Percentiles rank a stretch among this genome's conserved stretches.
These are phyloP conservation scores for Arthrobotrys entomopaga DNA, from an alignment of 2,329 filamentous ascomycete species.

Conservation along the genomic window DNA sequence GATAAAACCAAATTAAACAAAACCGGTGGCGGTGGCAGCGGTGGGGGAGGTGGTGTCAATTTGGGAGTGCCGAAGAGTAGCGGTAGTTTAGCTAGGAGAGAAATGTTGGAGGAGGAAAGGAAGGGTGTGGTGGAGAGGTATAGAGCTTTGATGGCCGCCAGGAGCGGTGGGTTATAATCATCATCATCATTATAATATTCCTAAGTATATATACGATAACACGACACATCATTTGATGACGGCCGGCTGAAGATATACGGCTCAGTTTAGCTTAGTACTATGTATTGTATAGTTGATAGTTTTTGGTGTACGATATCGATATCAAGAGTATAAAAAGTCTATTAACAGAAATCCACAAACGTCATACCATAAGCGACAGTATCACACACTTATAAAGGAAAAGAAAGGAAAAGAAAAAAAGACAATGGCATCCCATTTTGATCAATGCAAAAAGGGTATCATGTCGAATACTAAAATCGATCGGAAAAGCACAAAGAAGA, in stretches of 20 bases:
- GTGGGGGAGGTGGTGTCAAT: slow-evolving; percentile 69
- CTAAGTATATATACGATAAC: no score
- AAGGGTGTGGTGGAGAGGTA: slow-evolving; percentile 79
- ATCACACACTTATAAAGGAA: neutral
- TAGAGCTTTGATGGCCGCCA: slow-evolving; percentile 73
- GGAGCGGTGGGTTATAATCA: slow-evolving; percentile 59
- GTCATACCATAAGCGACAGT: no score
- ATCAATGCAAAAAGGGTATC: slow-evolving; percentile 34
- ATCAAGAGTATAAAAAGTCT: no score
- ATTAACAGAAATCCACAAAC: no score
- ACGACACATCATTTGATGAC: neutral
- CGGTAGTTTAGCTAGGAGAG: slow-evolving; percentile 76
- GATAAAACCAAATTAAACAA: slow-evolving; percentile 62
- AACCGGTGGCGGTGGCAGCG: neutral
- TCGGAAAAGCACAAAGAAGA: neutral
- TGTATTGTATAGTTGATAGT: no score
- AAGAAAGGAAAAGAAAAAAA: slow-evolving; percentile 4
- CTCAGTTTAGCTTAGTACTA: neutral
- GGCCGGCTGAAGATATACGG: neutral
- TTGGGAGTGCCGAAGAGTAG: slow-evolving; percentile 75
- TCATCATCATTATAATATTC: neutral
- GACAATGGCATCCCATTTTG: slow-evolving; percentile 42
- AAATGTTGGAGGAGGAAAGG: slow-evolving; percentile 76
- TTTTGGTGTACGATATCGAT: no score
- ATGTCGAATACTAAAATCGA: slow-evolving; percentile 20